Percentiles rank a stretch among this genome's conserved stretches.
phyloP scores from a whole-genome alignment of 202 grass and related monocot species.

The Eragrostis tef region DNA sequence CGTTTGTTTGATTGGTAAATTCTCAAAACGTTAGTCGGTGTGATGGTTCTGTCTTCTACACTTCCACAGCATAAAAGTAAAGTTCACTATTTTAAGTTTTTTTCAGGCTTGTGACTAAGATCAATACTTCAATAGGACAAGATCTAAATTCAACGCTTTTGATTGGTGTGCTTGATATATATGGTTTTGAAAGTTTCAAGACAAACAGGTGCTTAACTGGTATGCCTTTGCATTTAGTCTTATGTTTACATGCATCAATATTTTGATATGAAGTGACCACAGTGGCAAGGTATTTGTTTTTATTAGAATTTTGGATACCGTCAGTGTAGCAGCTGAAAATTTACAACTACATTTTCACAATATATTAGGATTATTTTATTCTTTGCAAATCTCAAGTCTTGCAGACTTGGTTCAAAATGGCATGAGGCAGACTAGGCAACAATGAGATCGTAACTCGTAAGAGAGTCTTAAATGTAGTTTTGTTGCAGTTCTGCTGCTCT shows the following conservation, averaged over 20 bases:
- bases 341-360: neutral
- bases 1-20: slow-evolving; percentile 98
- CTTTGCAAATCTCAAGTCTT: slow-evolving; percentile 4
- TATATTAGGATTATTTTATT: slow-evolving; percentile 33
- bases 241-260: slow-evolving; percentile 42
- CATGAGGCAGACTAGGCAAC: neutral
- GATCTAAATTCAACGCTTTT: slow-evolving; percentile 88
- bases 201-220: slow-evolving; percentile 97
- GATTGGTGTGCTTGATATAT: slow-evolving; percentile 98
- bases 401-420: slow-evolving; percentile 5
- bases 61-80: slow-evolving; percentile 5
- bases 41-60: slow-evolving; percentile 35
- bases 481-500: neutral
- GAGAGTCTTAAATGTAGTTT: neutral
- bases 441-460: neutral
- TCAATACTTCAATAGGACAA: slow-evolving; percentile 96
- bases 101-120: slow-evolving; percentile 93
- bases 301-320: neutral
- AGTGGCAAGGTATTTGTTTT: neutral
- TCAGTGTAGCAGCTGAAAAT: neutral
- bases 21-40: slow-evolving; percentile 23
- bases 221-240: slow-evolving; percentile 75
- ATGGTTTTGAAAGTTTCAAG: slow-evolving; percentile 99
- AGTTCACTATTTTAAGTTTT: slow-evolving; percentile 35
- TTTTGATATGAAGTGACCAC: neutral